A percentile compares a stretch with the other conserved stretches of the same genome.
phyloP scores from a whole-genome alignment of 208 protist species.

The Trichomonas vaginalis region DNA sequence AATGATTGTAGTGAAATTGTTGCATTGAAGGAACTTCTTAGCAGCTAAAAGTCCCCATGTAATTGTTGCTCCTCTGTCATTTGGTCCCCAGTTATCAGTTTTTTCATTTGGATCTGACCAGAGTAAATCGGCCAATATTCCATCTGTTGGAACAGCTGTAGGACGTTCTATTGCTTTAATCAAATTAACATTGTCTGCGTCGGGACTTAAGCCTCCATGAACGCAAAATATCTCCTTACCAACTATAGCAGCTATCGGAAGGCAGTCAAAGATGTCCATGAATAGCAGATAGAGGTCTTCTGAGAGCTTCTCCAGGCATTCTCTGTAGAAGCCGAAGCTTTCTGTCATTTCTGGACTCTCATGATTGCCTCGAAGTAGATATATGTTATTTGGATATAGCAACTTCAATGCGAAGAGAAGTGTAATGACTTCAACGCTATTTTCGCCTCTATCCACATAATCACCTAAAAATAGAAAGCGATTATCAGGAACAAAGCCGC shows the following conservation, averaged over 20 bases:
- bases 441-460: slow-evolving; percentile 37
- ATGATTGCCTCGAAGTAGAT: slow-evolving; percentile 37
- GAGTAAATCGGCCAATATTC: neutral
- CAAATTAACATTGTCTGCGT: neutral
- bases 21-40: neutral
- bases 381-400: slow-evolving; percentile 28
- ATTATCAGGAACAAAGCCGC: neutral
- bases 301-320: slow-evolving; percentile 63
- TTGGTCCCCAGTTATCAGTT: neutral
- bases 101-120: slow-evolving; percentile 11
- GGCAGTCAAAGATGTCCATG: neutral
- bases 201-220: neutral
- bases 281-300: slow-evolving; percentile 10
- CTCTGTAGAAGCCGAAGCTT: slow-evolving; percentile 29
- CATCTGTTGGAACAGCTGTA: neutral
- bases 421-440: slow-evolving; percentile 31
- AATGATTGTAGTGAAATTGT: neutral
- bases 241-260: neutral
- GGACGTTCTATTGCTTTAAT: neutral
- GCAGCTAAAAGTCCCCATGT: neutral
- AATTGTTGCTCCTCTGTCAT: neutral
- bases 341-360: slow-evolving; percentile 30
- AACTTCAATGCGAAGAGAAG: slow-evolving; percentile 31
- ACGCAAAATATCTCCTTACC: neutral
- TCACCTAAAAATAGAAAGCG: slow-evolving; percentile 39